phyloP scores from a whole-genome alignment of 1,284 basidiomycete species.

The Cutaneotrichosporon arboriforme region DNA sequence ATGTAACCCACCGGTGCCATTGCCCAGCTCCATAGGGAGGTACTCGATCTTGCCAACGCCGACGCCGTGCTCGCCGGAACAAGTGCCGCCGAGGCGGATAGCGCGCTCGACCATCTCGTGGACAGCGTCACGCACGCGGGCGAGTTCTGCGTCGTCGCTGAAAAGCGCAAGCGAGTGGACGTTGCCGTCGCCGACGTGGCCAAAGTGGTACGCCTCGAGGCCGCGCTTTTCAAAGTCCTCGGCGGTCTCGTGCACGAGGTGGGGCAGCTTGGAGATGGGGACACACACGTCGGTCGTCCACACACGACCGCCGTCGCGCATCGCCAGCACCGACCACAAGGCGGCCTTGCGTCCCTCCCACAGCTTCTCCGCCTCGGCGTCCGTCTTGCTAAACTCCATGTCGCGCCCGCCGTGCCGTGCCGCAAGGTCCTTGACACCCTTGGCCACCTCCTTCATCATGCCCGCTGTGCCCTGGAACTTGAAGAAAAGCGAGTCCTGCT shows the following conservation, averaged over 20 bases:
- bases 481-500: slow-evolving; percentile 73
- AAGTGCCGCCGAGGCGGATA: slow-evolving; percentile 51
- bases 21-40: slow-evolving; percentile 66
- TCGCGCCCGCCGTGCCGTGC: slow-evolving; percentile 63
- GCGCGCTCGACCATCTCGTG: slow-evolving; percentile 51
- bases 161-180: slow-evolving; percentile 41
- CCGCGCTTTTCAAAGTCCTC: slow-evolving; percentile 61
- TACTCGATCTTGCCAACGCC: slow-evolving; percentile 66
- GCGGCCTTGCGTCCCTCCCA: slow-evolving; percentile 86
- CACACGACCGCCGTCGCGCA: slow-evolving; percentile 59
- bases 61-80: slow-evolving; percentile 75
- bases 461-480: slow-evolving; percentile 66
- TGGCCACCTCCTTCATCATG: slow-evolving; percentile 50
- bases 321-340: slow-evolving; percentile 62
- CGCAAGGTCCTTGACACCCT: slow-evolving; percentile 57
- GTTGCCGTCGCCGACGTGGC: slow-evolving; percentile 77
- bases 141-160: slow-evolving; percentile 39
- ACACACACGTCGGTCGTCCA: slow-evolving; percentile 86
- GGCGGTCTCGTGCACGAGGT: slow-evolving; percentile 69
- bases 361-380: slow-evolving; percentile 65
- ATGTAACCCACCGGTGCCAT: slow-evolving; percentile 51
- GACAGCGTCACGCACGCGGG: slow-evolving; percentile 47
- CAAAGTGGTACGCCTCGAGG: slow-evolving; percentile 54
- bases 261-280: slow-evolving; percentile 70
- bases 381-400: slow-evolving; percentile 63